phyloP scores from a whole-genome alignment of 2,329 filamentous ascomycete species.

The Tolypocladium tropicale region DNA sequence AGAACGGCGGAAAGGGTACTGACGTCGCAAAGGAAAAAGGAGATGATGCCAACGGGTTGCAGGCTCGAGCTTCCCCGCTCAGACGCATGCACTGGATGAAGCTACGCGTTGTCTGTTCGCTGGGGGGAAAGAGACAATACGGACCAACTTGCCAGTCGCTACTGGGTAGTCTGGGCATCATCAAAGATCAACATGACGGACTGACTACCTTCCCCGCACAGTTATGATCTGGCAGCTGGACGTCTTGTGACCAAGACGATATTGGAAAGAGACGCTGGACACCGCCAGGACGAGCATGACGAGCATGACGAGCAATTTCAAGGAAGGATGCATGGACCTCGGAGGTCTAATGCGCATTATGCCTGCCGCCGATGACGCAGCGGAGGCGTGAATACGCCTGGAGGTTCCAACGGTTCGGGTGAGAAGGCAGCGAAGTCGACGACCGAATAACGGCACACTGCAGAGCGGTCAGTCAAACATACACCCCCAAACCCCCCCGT shows the following conservation, averaged over 20 bases:
- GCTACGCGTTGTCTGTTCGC: background rate
- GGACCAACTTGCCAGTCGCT: background rate
- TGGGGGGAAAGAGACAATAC: background rate
- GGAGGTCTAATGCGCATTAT: background rate
- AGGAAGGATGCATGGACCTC: background rate
- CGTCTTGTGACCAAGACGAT: background rate
- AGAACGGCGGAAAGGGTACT: background rate
- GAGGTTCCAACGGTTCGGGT: no score
- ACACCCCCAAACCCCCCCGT: background rate
- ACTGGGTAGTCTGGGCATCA: no score
- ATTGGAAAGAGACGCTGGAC: background rate
- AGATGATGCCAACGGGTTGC: background rate
- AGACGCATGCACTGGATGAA: background rate
- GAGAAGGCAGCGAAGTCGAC: no score
- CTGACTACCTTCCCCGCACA: background rate
- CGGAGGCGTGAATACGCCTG: background rate
- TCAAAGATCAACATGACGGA: background rate
- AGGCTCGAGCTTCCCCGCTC: background rate
- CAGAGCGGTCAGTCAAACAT: no score
- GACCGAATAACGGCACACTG: no score
- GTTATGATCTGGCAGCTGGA: background rate
- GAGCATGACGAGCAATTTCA: background rate
- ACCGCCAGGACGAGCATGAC: background rate
- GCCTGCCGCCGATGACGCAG: background rate
- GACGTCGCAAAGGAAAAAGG: no score